Evolutionary conservation across 139 green algal genomes (phyloP), one percentile per base, ranked within the genome.

Genomic region (Haematococcus lacustris): DNA sequence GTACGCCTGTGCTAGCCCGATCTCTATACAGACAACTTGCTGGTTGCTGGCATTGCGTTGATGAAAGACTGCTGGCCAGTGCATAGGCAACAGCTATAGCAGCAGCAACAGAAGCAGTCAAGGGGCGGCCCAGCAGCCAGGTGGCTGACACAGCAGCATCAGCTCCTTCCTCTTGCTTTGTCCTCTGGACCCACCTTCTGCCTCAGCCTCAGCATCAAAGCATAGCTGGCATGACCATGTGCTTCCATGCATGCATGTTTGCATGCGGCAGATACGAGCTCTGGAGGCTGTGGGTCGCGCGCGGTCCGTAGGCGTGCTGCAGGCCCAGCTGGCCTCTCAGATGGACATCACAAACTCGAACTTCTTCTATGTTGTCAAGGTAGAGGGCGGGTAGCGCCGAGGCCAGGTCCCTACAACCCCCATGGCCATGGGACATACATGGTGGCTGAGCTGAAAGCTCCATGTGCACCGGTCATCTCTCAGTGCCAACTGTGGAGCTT

Each of bases 281-380:
- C 70, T 86, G 34, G 59, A 66, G 3, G 39, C 66, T 26, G 51
- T 86, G 17, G 80, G 62, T 7, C 68, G 66, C 0, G 65, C 77
- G 7, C 61, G 80, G 28, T 28, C 17, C 6, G 37, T 43, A 0
- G 83, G 83, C n/a, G 68, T 60, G 51, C 57, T 87, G 34, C 80
- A 87, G 65, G 77, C 26, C 37, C 70, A 83, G 21, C 53, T 88
- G 9, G 71, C 77, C 6, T 1, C 38, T 6, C 26, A 57, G 5
- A 39, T 84, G 59, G 64, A 66, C 7, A 62, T 76, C 1, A 78
- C 75, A 32, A 77, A 80, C 71, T 61, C 77, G 30, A 88, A 85
- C 68, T 87, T 81, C 60, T 85, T 78, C 38, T 88, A 87, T 30
- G 81, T 88, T 3, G 67, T 85, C 43, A 85, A 87, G 76, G 80